Conservation (phyloP, 352 stramenopile genomes). For the Globisporangium splendens region DNA sequence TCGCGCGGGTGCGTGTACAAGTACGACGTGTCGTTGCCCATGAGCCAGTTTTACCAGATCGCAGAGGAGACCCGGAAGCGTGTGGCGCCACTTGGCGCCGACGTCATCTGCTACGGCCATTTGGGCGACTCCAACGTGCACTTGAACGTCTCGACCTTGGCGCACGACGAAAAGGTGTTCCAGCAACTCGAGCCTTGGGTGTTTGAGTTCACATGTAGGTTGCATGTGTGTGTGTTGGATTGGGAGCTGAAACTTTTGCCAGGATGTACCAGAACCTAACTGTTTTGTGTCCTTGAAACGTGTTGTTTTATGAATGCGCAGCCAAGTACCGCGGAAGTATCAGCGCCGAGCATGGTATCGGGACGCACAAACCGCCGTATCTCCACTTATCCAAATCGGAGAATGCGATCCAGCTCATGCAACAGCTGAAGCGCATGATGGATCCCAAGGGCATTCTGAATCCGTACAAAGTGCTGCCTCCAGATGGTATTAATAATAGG, state of each 20-base stretch:
- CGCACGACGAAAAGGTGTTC: slow-evolving; percentile 66
- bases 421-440: slow-evolving; percentile 91
- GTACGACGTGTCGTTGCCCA: slow-evolving; percentile 95
- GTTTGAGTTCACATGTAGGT: slow-evolving; percentile 79
- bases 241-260: too few species aligned
- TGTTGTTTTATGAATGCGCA: slow-evolving; percentile 5
- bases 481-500: not conserved
- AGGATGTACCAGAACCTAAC: too few species aligned
- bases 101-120: slow-evolving; percentile 91
- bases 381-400: slow-evolving; percentile 83
- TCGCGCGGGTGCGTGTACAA: slow-evolving; percentile 94
- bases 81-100: slow-evolving; percentile 40
- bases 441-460: slow-evolving; percentile 96
- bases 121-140: slow-evolving; percentile 97
- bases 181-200: slow-evolving; percentile 66
- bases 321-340: slow-evolving; percentile 91
- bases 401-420: slow-evolving; percentile 91
- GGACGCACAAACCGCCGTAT: slow-evolving; percentile 92
- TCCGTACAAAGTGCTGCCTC: slow-evolving; percentile 91
- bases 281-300: not conserved
- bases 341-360: slow-evolving; percentile 97
- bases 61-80: slow-evolving; percentile 67
- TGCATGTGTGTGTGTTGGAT: not conserved
- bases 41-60: slow-evolving; percentile 90
- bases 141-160: slow-evolving; percentile 90